Percentiles rank a stretch among this genome's conserved stretches.
phyloP scores from a whole-genome alignment of 2,329 filamentous ascomycete species.

The Cladosporium sp. region DNA sequence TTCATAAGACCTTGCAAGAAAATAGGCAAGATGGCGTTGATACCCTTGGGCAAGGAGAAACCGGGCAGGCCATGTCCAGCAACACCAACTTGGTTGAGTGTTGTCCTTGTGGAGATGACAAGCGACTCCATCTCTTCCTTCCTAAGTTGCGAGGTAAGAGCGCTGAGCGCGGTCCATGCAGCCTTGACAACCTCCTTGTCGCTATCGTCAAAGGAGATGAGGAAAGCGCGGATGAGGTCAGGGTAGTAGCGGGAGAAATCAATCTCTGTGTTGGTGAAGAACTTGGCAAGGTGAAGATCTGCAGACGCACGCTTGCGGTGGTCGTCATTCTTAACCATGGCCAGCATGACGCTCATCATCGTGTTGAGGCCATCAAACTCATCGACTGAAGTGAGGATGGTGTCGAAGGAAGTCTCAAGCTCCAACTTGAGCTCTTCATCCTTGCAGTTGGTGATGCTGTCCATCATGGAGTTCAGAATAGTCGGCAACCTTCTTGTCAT shows the following conservation, averaged over 20 bases:
- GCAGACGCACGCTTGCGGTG: constrained; percentile 77
- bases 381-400: constrained; percentile 86
- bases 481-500: constrained; percentile 87
- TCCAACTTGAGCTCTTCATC: constrained; percentile 72
- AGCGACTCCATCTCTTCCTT: constrained; percentile 98
- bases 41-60: constrained; percentile 89
- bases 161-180: constrained; percentile 79
- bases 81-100: constrained; percentile 83
- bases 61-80: constrained; percentile 79
- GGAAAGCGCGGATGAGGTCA: constrained; percentile 83
- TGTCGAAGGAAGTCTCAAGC: constrained; percentile 77
- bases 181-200: constrained; percentile 82
- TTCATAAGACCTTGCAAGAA: constrained; percentile 98
- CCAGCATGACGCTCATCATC: constrained; percentile 87
- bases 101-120: constrained; percentile 79
- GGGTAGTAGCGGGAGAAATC: constrained; percentile 96
- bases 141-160: constrained; percentile 81
- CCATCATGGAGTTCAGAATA: constrained; percentile 91
- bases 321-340: constrained; percentile 87
- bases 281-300: constrained; percentile 74
- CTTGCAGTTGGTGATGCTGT: constrained; percentile 75
- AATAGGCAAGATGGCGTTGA: constrained; percentile 92
- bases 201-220: constrained; percentile 87
- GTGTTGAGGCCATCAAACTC: constrained; percentile 95
- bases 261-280: constrained; percentile 74